Evolutionary conservation across 768 basidiomycete genomes (phyloP).

Genomic region (Pleurotus tuoliensis): DNA sequence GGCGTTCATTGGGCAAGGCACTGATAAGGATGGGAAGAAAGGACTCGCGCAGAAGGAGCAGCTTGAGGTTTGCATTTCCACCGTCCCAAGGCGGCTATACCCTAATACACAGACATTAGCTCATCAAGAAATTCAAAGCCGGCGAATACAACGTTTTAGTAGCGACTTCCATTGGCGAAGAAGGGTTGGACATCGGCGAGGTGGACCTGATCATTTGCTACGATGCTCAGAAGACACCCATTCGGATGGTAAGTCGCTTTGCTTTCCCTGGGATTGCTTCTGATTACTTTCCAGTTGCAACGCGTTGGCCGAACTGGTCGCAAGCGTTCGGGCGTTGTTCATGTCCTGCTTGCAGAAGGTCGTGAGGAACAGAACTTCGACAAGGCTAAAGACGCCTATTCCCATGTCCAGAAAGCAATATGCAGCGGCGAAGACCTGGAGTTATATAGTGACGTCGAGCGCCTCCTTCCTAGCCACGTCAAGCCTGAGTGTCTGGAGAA

Average conservation of each 20-base stretch:
- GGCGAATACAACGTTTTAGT: constrained; percentile 91
- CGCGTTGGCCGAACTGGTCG: constrained; percentile 94
- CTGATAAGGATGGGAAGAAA: constrained; percentile 79
- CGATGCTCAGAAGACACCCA: constrained; percentile 93
- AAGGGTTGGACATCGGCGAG: constrained; percentile 97
- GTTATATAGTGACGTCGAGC: constrained; percentile 88
- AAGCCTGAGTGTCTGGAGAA: constrained; percentile 79
- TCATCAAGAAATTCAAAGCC: constrained; percentile 81
- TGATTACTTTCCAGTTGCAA: constrained; percentile 64
- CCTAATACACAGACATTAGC: constrained; percentile 35
- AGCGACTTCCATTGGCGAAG: constrained; percentile 95
- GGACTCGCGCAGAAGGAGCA: constrained; percentile 92
- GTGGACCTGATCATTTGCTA: constrained; percentile 96
- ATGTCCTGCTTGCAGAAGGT: constrained; percentile 85
- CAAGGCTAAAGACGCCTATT: constrained; percentile 81
- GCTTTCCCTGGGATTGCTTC: constrained; percentile 5
- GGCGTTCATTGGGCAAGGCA: constrained; percentile 88
- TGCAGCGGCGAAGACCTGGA: constrained; percentile 83
- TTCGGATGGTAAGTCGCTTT: constrained; percentile 74
- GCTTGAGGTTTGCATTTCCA: constrained; percentile 57
- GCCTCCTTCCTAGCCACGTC: constrained; percentile 74
- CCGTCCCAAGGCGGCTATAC: constrained; percentile 10
- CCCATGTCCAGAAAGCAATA: constrained; percentile 86
- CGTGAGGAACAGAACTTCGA: constrained; percentile 91
- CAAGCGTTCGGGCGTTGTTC: constrained; percentile 84